Evolutionary conservation across 176 grass and related monocot genomes (phyloP).

Genomic region (Cenchrus purpureus): DNA sequence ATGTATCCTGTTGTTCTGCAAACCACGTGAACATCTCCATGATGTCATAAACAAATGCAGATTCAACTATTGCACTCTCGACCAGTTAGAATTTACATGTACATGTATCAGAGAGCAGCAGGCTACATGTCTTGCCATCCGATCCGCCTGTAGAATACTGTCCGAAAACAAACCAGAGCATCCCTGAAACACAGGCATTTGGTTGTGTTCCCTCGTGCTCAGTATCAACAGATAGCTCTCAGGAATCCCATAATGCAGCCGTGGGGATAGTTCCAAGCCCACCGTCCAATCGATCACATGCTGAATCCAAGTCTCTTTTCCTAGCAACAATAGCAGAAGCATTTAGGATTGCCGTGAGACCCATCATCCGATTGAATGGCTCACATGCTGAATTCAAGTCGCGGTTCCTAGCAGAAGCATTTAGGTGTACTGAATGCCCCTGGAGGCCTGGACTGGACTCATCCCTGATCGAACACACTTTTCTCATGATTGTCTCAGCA

Average conservation of each 20-base stretch:
- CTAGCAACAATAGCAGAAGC: slow-evolving; percentile 56
- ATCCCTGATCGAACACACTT: slow-evolving; percentile 48
- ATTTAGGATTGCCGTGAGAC: slow-evolving; percentile 21
- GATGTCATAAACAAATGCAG: slow-evolving; percentile 51
- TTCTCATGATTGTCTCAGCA: slow-evolving; percentile 50
- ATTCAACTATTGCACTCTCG: slow-evolving; percentile 39
- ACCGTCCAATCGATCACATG: slow-evolving; percentile 44
- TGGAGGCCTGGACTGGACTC: not conserved
- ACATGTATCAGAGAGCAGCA: slow-evolving; percentile 45
- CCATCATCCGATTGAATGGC: slow-evolving; percentile 32
- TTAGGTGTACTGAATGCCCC: slow-evolving; percentile 59
- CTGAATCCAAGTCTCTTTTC: slow-evolving; percentile 55
- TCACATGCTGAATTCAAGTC: slow-evolving; percentile 55
- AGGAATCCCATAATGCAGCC: slow-evolving; percentile 57
- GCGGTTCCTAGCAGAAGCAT: slow-evolving; percentile 61
- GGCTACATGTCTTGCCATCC: slow-evolving; percentile 55
- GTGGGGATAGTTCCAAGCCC: slow-evolving; percentile 33
- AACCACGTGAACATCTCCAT: slow-evolving; percentile 48
- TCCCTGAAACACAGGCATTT: slow-evolving; percentile 52
- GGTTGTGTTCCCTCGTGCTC: slow-evolving; percentile 39
- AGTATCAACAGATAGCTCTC: slow-evolving; percentile 49
- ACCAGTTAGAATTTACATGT: slow-evolving; percentile 61
- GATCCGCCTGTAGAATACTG: slow-evolving; percentile 61
- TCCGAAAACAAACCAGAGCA: slow-evolving; percentile 53
- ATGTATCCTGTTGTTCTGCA: slow-evolving; percentile 48